Conservation (phyloP, 129 eudicot genomes). For the Escallonia rubra region DNA sequence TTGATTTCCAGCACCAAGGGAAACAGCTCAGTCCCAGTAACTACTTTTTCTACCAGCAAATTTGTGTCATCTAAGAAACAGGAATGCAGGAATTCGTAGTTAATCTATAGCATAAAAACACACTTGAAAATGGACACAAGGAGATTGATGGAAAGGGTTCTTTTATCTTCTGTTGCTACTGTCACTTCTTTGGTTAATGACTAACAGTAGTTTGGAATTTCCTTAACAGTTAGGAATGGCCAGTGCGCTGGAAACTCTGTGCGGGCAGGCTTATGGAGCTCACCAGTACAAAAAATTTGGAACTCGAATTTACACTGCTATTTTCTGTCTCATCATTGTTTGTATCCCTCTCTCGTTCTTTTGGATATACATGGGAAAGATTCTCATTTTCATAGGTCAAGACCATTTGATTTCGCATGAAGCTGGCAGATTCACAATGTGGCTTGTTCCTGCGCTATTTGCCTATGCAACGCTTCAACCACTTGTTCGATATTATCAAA, state of each 20-base stretch:
- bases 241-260: constrained; percentile 66
- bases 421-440: constrained; percentile 51
- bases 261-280: constrained; percentile 87
- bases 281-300: constrained; percentile 68
- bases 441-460: constrained; percentile 64
- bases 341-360: constrained; percentile 61
- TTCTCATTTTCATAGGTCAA: constrained; percentile 59
- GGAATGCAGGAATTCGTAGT: too few relatives aligned
- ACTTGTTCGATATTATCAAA: constrained; percentile 61
- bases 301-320: constrained; percentile 62
- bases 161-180: too few relatives aligned
- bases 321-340: constrained; percentile 44
- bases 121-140: too few relatives aligned
- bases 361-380: constrained; percentile 44
- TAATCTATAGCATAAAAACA: too few relatives aligned
- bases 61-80: too few relatives aligned
- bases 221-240: constrained; percentile 62
- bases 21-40: too few relatives aligned
- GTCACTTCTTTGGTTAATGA: too few relatives aligned
- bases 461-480: constrained; percentile 62
- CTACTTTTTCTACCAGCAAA: too few relatives aligned
- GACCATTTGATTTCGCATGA: constrained; percentile 56
- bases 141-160: too few relatives aligned
- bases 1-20: too few relatives aligned
- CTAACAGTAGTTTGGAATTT: background rate